Evolutionary conservation across 2,329 filamentous ascomycete genomes (phyloP).

Genomic region (Venturiaceae sp.): DNA sequence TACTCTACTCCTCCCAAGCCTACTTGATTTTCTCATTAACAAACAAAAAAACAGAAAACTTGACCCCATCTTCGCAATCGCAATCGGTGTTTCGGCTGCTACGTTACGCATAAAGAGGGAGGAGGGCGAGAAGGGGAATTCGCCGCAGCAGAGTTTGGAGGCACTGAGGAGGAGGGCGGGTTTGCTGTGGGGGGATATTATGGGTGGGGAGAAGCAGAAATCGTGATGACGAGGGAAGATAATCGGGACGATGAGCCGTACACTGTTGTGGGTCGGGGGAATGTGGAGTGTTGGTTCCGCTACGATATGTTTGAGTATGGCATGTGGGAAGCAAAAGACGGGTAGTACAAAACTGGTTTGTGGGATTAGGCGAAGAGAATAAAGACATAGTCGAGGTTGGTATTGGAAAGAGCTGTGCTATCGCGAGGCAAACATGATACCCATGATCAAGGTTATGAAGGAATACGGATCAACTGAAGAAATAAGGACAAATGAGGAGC

Average conservation of each 20-base stretch:
- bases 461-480: too few species aligned
- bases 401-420: too few species aligned
- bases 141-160: constrained; percentile 19
- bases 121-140: constrained; percentile 30
- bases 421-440: too few species aligned
- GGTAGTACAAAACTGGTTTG: too few species aligned
- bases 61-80: constrained; percentile 39
- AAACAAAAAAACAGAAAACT: constrained; percentile 25
- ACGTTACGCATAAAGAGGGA: constrained; percentile 31
- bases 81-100: constrained; percentile 36
- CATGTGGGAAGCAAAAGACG: too few species aligned
- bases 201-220: neutral
- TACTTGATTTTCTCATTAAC: neutral
- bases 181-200: constrained; percentile 9
- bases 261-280: neutral
- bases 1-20: neutral
- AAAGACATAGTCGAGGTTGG: too few species aligned
- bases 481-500: too few species aligned
- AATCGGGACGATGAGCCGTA: neutral
- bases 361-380: too few species aligned
- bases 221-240: too few species aligned
- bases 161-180: constrained; percentile 18
- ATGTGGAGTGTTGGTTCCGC: too few species aligned
- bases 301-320: too few species aligned
- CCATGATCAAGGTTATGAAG: too few species aligned